phyloP scores from a whole-genome alignment of 495 filamentous ascomycete species.

The Tuber melanosporum region DNA sequence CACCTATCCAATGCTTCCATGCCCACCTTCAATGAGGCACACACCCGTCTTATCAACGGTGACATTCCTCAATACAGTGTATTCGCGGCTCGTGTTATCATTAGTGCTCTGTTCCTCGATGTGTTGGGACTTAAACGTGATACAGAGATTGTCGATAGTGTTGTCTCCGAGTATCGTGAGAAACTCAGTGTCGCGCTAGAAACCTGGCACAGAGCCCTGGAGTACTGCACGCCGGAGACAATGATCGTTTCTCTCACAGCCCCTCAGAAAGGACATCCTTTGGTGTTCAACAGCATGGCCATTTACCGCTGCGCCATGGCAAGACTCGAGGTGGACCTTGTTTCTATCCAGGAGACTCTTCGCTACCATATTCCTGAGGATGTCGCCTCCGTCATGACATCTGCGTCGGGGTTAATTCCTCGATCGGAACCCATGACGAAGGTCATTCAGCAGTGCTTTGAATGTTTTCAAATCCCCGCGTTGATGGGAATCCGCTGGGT shows the following conservation, averaged over 20 bases:
- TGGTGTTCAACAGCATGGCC: constrained; percentile 98
- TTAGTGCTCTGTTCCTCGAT: constrained; percentile 96
- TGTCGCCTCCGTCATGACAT: constrained; percentile 92
- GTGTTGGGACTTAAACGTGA: constrained; percentile 98
- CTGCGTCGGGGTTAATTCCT: constrained; percentile 84
- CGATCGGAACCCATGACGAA: constrained; percentile 96
- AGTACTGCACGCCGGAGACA: constrained; percentile 85
- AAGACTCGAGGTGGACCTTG: constrained; percentile 88
- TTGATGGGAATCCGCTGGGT: constrained; percentile 96
- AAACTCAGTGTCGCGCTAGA: constrained; percentile 92
- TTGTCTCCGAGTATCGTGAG: constrained; percentile 78
- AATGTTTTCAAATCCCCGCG: constrained; percentile 95
- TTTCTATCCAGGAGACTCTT: constrained; percentile 90
- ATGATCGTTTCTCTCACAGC: constrained; percentile 87
- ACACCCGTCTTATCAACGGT: constrained; percentile 90
- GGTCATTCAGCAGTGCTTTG: constrained; percentile 94
- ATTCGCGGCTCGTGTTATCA: constrained; percentile 95
- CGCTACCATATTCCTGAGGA: constrained; percentile 96
- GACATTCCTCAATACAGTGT: constrained; percentile 89
- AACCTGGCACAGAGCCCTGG: constrained; percentile 95
- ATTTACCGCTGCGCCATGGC: constrained; percentile 92
- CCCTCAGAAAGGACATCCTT: constrained; percentile 92
- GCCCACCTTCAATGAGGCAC: constrained; percentile 84
- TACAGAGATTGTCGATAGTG: constrained; percentile 89
- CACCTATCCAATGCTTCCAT: constrained; percentile 61